Evolutionary conservation across 2,329 filamentous ascomycete species (phyloP).

Genomic region (Hypoxylon rubiginosum): DNA sequence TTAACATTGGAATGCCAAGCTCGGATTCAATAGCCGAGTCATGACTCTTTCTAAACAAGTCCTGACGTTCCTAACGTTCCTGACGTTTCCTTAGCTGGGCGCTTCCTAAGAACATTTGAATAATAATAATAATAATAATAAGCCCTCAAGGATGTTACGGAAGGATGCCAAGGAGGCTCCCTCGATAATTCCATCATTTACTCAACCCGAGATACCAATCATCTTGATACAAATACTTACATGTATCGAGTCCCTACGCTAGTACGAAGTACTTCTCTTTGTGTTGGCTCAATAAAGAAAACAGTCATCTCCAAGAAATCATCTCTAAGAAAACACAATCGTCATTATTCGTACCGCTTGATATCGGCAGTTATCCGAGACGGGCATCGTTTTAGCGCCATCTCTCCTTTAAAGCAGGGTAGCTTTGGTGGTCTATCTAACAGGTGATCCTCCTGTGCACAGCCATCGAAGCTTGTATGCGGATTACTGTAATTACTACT

Average conservation of each 20-base stretch:
- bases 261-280: background rate
- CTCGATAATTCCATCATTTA: too few relatives aligned
- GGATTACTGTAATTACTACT: constrained; percentile 35
- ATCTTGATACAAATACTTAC: background rate
- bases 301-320: constrained; percentile 1
- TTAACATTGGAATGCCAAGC: constrained; percentile 41
- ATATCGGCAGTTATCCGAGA: constrained; percentile 41
- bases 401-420: constrained; percentile 32
- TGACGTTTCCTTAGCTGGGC: background rate
- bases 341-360: constrained; percentile 8
- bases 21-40: constrained; percentile 11
- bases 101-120: constrained; percentile 5
- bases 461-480: constrained; percentile 16
- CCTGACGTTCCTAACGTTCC: constrained; percentile 1
- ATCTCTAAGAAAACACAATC: too few relatives aligned
- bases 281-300: background rate
- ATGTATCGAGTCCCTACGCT: background rate
- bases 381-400: constrained; percentile 42
- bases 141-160: background rate
- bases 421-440: background rate
- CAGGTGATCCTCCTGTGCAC: constrained; percentile 25
- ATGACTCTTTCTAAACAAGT: background rate
- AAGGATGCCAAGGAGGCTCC: background rate
- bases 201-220: too few relatives aligned
- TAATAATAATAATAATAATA: background rate